Evolutionary conservation across 306 rosid genomes (phyloP).

Genomic region (Adenanthera pavonina): DNA sequence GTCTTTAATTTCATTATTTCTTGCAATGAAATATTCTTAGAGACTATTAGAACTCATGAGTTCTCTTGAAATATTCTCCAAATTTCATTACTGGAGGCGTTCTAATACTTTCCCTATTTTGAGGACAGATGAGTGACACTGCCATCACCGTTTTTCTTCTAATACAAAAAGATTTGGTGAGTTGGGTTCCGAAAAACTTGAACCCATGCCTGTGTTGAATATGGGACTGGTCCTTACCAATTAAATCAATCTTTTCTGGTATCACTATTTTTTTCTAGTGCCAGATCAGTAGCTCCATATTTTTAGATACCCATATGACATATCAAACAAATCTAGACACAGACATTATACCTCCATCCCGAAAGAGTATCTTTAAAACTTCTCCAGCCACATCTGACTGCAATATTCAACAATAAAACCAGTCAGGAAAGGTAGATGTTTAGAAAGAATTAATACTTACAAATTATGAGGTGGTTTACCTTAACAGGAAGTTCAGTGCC

Average conservation of each 20-base stretch:
- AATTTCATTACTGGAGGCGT: constrained; percentile 4
- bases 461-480: constrained; percentile 43
- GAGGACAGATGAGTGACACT: background rate
- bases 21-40: background rate
- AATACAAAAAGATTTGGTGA: background rate
- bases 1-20: background rate
- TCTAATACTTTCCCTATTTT: background rate
- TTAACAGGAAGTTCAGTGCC: constrained; percentile 83
- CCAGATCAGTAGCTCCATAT: background rate
- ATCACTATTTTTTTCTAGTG: constrained; percentile 5
- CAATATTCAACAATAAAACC: constrained; percentile 38
- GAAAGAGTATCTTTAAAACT: constrained; percentile 70
- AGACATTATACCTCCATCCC: constrained; percentile 68
- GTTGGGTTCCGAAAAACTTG: background rate
- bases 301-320: background rate
- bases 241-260: background rate
- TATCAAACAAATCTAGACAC: constrained; percentile 16
- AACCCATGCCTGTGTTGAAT: background rate
- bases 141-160: background rate
- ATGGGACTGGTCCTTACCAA: background rate
- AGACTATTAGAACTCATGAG: background rate
- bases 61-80: background rate
- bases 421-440: constrained; percentile 26
- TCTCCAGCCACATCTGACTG: constrained; percentile 82
- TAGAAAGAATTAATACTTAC: constrained; percentile 1